Conservation (phyloP, 257 asterid species). For the Nicotiana knightiana region DNA sequence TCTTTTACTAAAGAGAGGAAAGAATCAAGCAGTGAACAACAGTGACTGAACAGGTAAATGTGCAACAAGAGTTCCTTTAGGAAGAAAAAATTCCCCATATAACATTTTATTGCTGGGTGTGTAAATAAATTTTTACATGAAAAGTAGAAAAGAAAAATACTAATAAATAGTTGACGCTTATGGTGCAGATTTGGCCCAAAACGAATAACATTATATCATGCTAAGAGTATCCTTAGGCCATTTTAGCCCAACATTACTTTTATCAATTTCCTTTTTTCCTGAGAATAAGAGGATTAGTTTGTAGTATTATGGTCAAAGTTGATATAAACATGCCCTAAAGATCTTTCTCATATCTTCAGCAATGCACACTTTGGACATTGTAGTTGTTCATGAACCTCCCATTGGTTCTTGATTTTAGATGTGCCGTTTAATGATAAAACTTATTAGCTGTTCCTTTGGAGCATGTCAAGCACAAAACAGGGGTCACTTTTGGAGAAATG, state of each 20-base stretch:
- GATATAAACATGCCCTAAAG: not conserved
- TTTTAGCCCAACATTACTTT: no score
- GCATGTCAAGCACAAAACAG: not conserved
- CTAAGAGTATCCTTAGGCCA: no score
- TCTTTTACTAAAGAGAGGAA: not conserved
- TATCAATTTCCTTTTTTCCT: not conserved
- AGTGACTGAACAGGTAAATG: not conserved
- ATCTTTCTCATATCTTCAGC: not conserved
- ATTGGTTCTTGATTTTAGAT: not conserved
- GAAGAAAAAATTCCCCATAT: not conserved
- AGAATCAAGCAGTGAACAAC: not conserved
- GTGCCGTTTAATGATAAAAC: not conserved
- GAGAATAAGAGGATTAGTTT: no score
- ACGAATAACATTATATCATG: no score
- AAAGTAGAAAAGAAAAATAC: no score
- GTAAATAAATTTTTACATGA: no score
- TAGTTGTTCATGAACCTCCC: not conserved
- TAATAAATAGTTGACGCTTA: no score
- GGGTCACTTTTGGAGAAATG: not conserved
- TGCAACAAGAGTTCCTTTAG: not conserved
- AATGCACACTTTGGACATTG: not conserved
- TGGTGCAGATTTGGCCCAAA: no score
- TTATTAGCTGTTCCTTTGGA: slow-evolving; percentile 4
- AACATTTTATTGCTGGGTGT: no score
- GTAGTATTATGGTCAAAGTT: not conserved